phyloP scores from a whole-genome alignment of 371 early-diverging fungal species.

The Conidiobolus incongruus region DNA sequence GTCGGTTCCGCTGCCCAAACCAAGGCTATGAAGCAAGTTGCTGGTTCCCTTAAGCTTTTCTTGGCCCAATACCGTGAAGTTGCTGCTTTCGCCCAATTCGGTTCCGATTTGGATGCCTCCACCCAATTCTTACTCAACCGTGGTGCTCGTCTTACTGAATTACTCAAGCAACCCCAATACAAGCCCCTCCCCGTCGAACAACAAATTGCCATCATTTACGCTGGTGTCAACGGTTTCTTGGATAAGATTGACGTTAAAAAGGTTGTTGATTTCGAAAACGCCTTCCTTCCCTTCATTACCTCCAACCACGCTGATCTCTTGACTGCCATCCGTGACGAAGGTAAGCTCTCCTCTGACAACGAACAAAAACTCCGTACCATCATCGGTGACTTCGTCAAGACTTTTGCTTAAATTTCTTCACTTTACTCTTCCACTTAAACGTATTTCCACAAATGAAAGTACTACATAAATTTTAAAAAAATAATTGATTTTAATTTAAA shows the following conservation, averaged over 20 bases:
- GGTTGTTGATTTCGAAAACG: conserved; percentile 75
- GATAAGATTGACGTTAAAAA: conserved; percentile 84
- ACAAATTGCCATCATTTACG: conserved; percentile 81
- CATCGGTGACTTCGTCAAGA: conserved; percentile 63
- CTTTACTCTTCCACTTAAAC: neutral
- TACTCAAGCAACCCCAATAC: conserved; percentile 89
- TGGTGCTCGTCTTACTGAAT: conserved; percentile 87
- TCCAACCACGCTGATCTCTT: conserved; percentile 69
- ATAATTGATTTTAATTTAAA: neutral
- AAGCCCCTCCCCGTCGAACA: conserved; percentile 75
- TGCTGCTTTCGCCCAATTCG: conserved; percentile 95
- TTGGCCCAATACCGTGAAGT: conserved; percentile 97
- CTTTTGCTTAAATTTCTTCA: conserved; percentile 19
- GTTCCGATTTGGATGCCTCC: conserved; percentile 92
- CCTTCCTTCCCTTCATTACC: conserved; percentile 68
- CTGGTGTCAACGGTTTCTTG: conserved; percentile 93
- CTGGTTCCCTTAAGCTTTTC: conserved; percentile 92
- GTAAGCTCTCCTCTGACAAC: conserved; percentile 63
- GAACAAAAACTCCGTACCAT: conserved; percentile 68
- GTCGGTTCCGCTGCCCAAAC: conserved; percentile 96
- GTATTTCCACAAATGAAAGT: neutral
- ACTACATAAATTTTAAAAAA: neutral
- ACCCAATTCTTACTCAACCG: conserved; percentile 88
- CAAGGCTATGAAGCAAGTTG: conserved; percentile 96
- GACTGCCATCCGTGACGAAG: conserved; percentile 70